A percentile compares a stretch with the other conserved stretches of the same genome.
Evolutionary conservation across 75 land plant species (phyloP).

Genomic region (Adiantum capillusveneris): DNA sequence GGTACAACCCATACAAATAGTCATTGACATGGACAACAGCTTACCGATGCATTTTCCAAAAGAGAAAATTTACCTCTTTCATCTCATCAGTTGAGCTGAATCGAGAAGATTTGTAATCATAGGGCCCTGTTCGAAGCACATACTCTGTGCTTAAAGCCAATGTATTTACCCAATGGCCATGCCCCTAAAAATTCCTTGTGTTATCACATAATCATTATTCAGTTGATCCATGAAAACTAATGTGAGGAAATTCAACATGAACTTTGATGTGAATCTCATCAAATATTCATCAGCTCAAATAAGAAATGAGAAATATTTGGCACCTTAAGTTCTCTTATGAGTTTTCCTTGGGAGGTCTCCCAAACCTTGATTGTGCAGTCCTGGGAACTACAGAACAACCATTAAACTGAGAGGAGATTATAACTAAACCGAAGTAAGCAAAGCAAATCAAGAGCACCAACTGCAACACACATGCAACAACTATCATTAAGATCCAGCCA

Average conservation of each 20-base stretch:
- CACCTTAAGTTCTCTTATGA: constrained; percentile 91
- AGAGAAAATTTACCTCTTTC: constrained; percentile 47
- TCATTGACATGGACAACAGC: background rate
- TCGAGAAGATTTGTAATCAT: constrained; percentile 72
- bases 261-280: too few relatives aligned
- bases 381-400: constrained; percentile 36
- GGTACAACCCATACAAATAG: background rate
- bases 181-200: too few relatives aligned
- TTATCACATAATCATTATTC: too few relatives aligned
- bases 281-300: too few relatives aligned
- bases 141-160: constrained; percentile 95
- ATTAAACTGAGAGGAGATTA: background rate
- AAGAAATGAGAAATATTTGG: too few relatives aligned
- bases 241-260: background rate
- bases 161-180: constrained; percentile 97
- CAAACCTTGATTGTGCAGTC: constrained; percentile 98
- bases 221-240: background rate
- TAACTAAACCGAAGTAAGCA: too few relatives aligned
- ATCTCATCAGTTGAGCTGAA: constrained; percentile 79
- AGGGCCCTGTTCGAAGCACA: constrained; percentile 86
- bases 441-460: too few relatives aligned
- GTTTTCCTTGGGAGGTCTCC: constrained; percentile 90
- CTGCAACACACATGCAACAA: too few relatives aligned
- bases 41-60: background rate
- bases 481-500: too few relatives aligned